A percentile compares a stretch with the other conserved stretches of the same genome.
Evolutionary conservation across 202 grass and related monocot species (phyloP).

Genomic region (Digitaria exilis): DNA sequence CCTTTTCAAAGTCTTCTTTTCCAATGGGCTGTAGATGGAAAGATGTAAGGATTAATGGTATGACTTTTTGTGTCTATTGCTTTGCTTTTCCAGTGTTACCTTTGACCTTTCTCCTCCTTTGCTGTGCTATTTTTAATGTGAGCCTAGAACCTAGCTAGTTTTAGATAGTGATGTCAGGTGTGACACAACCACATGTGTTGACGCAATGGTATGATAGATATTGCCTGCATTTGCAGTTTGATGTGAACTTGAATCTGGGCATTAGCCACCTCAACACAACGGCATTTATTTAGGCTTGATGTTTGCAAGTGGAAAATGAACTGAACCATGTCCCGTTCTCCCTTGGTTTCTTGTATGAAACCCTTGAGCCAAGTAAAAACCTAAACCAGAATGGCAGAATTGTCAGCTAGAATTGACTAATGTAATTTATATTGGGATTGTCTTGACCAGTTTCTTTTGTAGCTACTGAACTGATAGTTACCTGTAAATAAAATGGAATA

Average conservation of each 20-base stretch:
- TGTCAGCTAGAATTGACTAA: neutral
- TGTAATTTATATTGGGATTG: neutral
- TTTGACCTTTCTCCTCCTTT: slow-evolving; percentile 17
- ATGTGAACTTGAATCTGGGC: neutral
- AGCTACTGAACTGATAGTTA: neutral
- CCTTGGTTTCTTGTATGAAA: neutral
- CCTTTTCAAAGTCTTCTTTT: slow-evolving; percentile 1
- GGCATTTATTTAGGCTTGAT: neutral
- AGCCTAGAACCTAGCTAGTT: neutral
- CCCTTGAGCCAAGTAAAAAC: neutral
- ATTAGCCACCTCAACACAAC: neutral
- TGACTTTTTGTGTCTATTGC: neutral
- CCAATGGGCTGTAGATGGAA: neutral
- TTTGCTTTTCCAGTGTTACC: too few species aligned
- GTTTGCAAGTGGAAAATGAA: neutral
- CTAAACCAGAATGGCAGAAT: neutral
- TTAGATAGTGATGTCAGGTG: neutral
- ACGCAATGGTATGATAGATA: neutral
- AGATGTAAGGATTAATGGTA: slow-evolving; percentile 4
- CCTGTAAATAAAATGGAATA: neutral
- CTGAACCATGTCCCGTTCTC: neutral
- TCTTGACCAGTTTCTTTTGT: neutral
- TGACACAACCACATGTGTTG: neutral
- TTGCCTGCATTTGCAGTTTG: neutral
- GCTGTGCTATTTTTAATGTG: neutral